Base-by-base conservation (phyloP, 495 filamentous ascomycete species). In the Platismatia glauca region DNA sequence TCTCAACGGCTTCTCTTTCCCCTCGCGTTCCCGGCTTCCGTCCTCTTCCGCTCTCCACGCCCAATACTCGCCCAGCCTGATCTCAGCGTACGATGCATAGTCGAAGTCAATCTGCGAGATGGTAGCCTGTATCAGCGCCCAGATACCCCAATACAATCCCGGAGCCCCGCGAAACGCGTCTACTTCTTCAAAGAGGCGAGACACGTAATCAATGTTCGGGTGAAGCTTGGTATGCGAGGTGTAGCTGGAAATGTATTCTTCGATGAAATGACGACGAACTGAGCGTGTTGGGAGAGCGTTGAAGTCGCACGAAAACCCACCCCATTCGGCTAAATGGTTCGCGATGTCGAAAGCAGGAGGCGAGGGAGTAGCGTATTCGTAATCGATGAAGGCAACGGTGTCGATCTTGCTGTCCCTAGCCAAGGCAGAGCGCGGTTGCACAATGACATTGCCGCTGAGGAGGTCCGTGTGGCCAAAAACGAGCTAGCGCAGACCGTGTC, bases 301-400 rank as follows among this genome's bases (percentile, higher is more conserved):
- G 74, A 85, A 90, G 72, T 99, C 91, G 81, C 94, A 99, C 66
- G 94, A 89, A 70, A 96, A 95, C 61, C 94, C 94, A 59, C 87
- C 92, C 93, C 94, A 99, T 78, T 99, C 94, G 48, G 95, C 90
- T 71, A 99, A 93, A 79, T 99, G 94, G 79, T 99, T 99, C n/a
- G 94, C 87, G 61, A 99, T 84, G 72, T 99, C 94, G 73, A 99
- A 99, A n/a, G 94, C 90, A 18, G 92, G 89, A 1, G 95, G 94
- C 11, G 91, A 91, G 3, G 95, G 91, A 1, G 90, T 91, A 12
- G 93, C 90, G 71, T 94, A 95, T 75, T 99, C 94, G 76, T 97
- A 99, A 75, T 99, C 94, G 69, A 99, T 97, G 72, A 99, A 97
- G 70, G 84, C 84, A 55, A 97, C 90, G 60, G 77, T 68, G 64